Evolutionary conservation across 2,329 filamentous ascomycete genomes (phyloP).

Genomic region (Cladophialophora exuberans): DNA sequence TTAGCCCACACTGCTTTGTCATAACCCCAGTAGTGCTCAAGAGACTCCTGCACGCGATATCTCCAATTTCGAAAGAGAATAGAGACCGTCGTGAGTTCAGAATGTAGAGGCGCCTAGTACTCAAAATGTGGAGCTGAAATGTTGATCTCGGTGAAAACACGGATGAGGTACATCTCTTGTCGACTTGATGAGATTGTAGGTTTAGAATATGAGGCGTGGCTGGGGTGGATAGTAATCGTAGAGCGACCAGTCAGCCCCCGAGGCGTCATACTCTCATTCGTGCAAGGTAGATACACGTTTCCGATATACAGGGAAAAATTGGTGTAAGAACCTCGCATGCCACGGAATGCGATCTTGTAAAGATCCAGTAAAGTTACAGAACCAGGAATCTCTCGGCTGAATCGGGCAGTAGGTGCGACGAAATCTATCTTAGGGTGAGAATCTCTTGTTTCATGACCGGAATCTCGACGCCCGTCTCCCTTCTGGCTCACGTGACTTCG

Average conservation of each 20-base stretch:
- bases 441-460: no score
- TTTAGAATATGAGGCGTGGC: neutral
- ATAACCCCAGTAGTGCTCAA: neutral
- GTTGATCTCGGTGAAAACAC: conserved; percentile 11
- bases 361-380: conserved; percentile 29
- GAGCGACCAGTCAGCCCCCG: conserved; percentile 4
- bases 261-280: neutral
- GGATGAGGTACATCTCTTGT: conserved; percentile 25
- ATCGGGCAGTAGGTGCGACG: conserved; percentile 15
- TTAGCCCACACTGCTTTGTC: neutral
- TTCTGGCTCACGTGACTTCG: no score
- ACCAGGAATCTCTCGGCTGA: conserved; percentile 15
- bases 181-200: neutral
- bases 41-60: neutral
- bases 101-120: conserved; percentile 35
- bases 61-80: conserved; percentile 37
- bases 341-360: conserved; percentile 36
- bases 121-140: conserved; percentile 18
- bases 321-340: conserved; percentile 33
- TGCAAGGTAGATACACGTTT: conserved; percentile 3
- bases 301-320: conserved; percentile 34
- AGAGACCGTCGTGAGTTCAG: conserved; percentile 25
- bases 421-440: conserved; percentile 16
- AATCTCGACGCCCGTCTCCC: no score
- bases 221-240: conserved; percentile 11